A percentile compares a stretch with the other conserved stretches of the same genome.
Evolutionary conservation across 2,329 filamentous ascomycete genomes (phyloP).

Genomic region (Sclerotinia minor): DNA sequence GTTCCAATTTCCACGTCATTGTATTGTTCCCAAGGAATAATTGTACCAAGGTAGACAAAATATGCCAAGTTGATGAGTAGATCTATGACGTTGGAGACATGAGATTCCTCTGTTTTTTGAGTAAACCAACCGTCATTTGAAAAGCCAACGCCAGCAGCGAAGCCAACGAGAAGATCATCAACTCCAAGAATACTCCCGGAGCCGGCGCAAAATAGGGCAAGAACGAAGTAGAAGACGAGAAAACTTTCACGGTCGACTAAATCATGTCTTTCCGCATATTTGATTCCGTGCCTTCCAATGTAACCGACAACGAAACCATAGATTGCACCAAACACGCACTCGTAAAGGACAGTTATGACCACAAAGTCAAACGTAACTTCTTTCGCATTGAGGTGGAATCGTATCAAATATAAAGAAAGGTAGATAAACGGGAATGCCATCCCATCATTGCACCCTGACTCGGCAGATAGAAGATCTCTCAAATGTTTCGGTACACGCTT

Average conservation of each 20-base stretch:
- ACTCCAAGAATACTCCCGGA: constrained; percentile 88
- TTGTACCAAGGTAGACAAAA: constrained; percentile 96
- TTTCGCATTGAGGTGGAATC: constrained; percentile 68
- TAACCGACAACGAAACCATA: constrained; percentile 90
- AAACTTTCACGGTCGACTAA: constrained; percentile 96
- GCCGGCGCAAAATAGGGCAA: constrained; percentile 90
- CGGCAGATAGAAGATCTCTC: constrained; percentile 88
- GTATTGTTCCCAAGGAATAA: constrained; percentile 93
- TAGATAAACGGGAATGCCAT: constrained; percentile 99
- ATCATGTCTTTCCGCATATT: constrained; percentile 77
- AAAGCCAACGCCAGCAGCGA: constrained; percentile 95
- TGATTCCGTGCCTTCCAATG: constrained; percentile 85
- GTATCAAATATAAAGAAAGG: constrained; percentile 83
- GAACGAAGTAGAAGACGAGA: constrained; percentile 96
- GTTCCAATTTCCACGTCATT: constrained; percentile 74
- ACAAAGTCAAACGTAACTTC: constrained; percentile 83
- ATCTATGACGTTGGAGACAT: constrained; percentile 99
- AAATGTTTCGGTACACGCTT: constrained; percentile 97
- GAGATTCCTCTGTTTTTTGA: constrained; percentile 96
- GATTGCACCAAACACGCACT: constrained; percentile 89
- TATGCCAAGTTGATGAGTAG: constrained; percentile 94
- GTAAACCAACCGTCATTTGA: constrained; percentile 99
- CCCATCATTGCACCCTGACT: constrained; percentile 98
- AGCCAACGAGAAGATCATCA: constrained; percentile 92
- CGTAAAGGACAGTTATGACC: constrained; percentile 86